phyloP scores from a whole-genome alignment of 225 moss, liverwort and hornwort species.

The Straminergon stramineum region DNA sequence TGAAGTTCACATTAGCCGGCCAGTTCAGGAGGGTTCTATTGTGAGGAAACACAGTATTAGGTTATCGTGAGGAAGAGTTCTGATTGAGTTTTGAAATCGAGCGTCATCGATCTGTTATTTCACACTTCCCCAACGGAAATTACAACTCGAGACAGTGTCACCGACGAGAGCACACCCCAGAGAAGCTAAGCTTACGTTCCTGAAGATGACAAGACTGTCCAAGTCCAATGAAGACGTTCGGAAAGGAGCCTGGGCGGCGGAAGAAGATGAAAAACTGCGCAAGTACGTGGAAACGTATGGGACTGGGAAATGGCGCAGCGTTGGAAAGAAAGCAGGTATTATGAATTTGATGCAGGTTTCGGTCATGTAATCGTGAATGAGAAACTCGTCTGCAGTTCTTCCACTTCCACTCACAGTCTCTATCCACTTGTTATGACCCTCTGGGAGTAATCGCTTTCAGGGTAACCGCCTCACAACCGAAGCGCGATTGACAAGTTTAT shows the following conservation, averaged over 20 bases:
- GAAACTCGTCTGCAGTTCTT: background rate
- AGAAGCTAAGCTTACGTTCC: background rate
- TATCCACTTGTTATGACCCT: background rate
- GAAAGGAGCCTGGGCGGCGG: constrained; percentile 95
- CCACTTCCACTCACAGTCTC: background rate
- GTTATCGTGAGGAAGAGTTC: background rate
- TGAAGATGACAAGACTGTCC: constrained; percentile 73
- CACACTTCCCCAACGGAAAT: background rate
- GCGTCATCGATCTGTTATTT: background rate
- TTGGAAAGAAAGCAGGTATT: constrained; percentile 96
- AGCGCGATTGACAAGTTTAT: background rate
- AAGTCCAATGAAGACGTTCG: constrained; percentile 82
- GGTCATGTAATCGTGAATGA: background rate
- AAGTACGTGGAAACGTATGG: constrained; percentile 88
- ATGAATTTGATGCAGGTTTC: background rate
- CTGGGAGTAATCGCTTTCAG: background rate
- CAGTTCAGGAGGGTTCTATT: background rate
- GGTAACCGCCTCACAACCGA: background rate
- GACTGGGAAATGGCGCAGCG: constrained; percentile 94
- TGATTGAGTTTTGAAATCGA: background rate
- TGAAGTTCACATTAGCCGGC: background rate
- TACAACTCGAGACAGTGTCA: background rate
- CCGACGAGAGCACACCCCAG: background rate
- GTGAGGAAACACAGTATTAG: background rate
- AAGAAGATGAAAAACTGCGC: constrained; percentile 90